Evolutionary conservation across 495 filamentous ascomycete species (phyloP), one percentile per base, ranked within the genome.

Genomic region (Pseudoneurospora amorphoporcata): DNA sequence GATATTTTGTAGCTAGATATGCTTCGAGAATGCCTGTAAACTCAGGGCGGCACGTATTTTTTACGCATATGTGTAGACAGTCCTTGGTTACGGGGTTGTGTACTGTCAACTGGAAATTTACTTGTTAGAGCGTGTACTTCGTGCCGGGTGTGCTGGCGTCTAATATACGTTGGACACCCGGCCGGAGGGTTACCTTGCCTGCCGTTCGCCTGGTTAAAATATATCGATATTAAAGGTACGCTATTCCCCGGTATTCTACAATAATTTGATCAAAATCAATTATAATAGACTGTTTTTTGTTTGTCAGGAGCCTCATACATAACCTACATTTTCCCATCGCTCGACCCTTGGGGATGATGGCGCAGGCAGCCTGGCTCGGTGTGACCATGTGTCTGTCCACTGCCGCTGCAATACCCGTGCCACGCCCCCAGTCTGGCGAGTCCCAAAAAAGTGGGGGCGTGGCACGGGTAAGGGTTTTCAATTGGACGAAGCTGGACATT

Each of bases 251-350:
- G 10, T 32, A 32, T 4, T 32, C 23, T 32, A 29, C 19, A 23
- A 16, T 5, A 16, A 32, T 10, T 16, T 58, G 19, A 29, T 58
- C 47, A 5, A 29, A 14, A 23, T 23, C 19, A 58, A 3, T 32
- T 16, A 10, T 61, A 23, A 16, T 12, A 6, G 23, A 32, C 23
- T 10, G 23, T 61, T 29, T 14, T 32, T 23, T 7, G 47, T 32
- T 61, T 61, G 47, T 14, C 14, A 16, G 12, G 29, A 58, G 19
- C 19, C 47, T 4, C n/a, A 14, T n/a, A 53, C n/a, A 53, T 2
- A 17, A 43, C 42, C 8, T n/a, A 4, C 41, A 47, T 19, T 47
- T n/a, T 47, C 19, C 45, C 45, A 53, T 90, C 77, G 91, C 92
- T 83, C 90, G 92, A 58, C 47, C 4, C 10, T 29, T 58, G 9